Evolutionary conservation across 2,329 filamentous ascomycete genomes (phyloP), one percentile per base, ranked within the genome.

Genomic region (Cryphonectria naterciae): DNA sequence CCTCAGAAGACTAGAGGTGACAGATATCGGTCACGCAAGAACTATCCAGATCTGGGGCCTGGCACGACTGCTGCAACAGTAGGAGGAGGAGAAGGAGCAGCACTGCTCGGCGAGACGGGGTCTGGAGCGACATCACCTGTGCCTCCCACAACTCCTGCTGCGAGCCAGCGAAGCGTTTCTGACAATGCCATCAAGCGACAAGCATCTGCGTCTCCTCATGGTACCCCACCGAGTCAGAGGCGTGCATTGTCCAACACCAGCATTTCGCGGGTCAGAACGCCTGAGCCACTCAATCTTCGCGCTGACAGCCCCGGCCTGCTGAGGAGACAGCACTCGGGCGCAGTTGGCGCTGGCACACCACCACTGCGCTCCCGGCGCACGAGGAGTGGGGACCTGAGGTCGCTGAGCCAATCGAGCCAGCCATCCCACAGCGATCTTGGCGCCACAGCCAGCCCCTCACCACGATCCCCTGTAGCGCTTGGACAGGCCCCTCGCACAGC

Each of bases 361-460:
- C 90, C 92, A 64, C 86, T 96, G 73, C 88, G 94, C 77, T 89
- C 93, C 79, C 86, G 82, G 78, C 87, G 86, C 79, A 83, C 91
- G 80, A 95, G 92, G 63, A 73, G 71, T 86, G 91, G 92, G 81
- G 93, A 97, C 85, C 85, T 97, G 77, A 85, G 92, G 82, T 88
- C 88, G 75, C 88, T 89, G 75, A 89, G 89, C 81, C 88, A 88
- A 86, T 87, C 77, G 73, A 83, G 81, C 76, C 78, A 78, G 43
- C 61, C 64, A 37, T 72, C 71, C 28, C 68, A 46, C 25, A 69
- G 69, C 66, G 68, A 72, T 28, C 65, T 71, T 68, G 68, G 61
- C 65, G 69, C 66, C 69, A 64, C 32, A 79, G 77, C 79, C 79
- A 79, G 75, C 43, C 61, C 62, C 62, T 73, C 71, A 46, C n/a